These are phyloP conservation scores for Talaromyces islandicus DNA, from an alignment of 2,329 filamentous ascomycete species.

Conservation along the genomic window DNA sequence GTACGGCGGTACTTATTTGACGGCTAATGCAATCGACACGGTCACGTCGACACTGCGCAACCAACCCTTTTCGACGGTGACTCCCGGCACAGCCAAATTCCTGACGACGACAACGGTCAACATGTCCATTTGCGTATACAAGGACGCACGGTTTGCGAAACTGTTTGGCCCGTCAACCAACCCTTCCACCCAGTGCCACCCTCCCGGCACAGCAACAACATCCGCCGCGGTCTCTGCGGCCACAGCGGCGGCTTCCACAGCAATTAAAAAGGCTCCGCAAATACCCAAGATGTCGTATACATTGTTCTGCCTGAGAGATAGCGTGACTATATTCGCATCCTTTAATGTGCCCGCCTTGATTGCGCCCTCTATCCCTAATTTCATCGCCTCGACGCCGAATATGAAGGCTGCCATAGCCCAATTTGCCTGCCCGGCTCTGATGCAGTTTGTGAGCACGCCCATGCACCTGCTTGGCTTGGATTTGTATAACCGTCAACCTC, in stretches of 20 bases:
- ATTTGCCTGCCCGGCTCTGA: conserved; percentile 70
- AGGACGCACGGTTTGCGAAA: conserved; percentile 77
- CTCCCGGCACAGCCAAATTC: conserved; percentile 74
- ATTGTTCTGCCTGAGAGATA: conserved; percentile 77
- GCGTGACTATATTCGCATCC: conserved; percentile 81
- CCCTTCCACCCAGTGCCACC: conserved; percentile 38
- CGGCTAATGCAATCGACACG: conserved; percentile 84
- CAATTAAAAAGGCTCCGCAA: conserved; percentile 24
- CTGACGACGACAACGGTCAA: conserved; percentile 74
- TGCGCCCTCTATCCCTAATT: conserved; percentile 59
- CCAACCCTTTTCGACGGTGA: conserved; percentile 54
- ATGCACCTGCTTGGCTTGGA: conserved; percentile 81
- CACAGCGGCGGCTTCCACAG: conserved; percentile 12
- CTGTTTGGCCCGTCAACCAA: conserved; percentile 64
- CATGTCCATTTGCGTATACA: conserved; percentile 79
- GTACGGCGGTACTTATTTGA: conserved; percentile 85
- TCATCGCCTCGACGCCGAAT: conserved; percentile 38
- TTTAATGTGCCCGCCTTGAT: conserved; percentile 84
- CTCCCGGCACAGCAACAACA: conserved; percentile 28
- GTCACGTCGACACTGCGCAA: conserved; percentile 58
- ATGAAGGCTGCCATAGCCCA: conserved; percentile 62
- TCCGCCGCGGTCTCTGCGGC: conserved; percentile 5
- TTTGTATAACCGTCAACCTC: conserved; percentile 65
- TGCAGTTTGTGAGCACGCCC: conserved; percentile 76
- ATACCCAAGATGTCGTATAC: conserved; percentile 67